These are phyloP conservation scores for Starmerella floris DNA, from an alignment of 805 yeast species.

Conservation along the genomic window DNA sequence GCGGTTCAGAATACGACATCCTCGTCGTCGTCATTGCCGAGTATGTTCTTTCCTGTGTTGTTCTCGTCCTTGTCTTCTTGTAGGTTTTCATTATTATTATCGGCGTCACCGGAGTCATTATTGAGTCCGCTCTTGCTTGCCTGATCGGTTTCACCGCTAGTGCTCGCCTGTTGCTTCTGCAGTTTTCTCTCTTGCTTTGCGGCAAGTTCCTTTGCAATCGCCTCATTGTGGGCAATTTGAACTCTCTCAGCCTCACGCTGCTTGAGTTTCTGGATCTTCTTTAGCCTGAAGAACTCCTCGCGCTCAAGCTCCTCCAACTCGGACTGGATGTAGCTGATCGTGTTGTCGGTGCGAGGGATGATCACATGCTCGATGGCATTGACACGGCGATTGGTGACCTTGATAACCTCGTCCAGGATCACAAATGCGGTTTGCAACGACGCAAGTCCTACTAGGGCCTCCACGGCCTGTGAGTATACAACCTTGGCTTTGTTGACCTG, in stretches of 20 bases:
- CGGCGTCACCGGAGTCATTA: slow-evolving; percentile 1
- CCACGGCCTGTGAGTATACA: slow-evolving; percentile 92
- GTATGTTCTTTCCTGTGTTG: not conserved
- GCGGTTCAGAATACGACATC: slow-evolving; percentile 20
- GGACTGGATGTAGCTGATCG: slow-evolving; percentile 80
- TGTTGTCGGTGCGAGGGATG: slow-evolving; percentile 94
- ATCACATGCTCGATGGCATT: slow-evolving; percentile 97
- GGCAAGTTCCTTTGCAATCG: slow-evolving; percentile 5
- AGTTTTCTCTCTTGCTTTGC: slow-evolving; percentile 11
- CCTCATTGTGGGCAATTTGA: slow-evolving; percentile 13
- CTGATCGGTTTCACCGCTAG: slow-evolving; percentile 11
- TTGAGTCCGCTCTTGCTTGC: no score
- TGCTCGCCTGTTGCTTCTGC: slow-evolving; percentile 31
- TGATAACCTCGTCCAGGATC: slow-evolving; percentile 91
- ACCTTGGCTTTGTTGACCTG: slow-evolving; percentile 89
- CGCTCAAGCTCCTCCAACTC: slow-evolving; percentile 96
- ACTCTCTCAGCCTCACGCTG: slow-evolving; percentile 43
- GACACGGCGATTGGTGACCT: slow-evolving; percentile 95
- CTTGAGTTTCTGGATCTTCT: slow-evolving; percentile 91
- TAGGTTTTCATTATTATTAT: no score
- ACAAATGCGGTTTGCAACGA: slow-evolving; percentile 94
- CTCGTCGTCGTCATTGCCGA: slow-evolving; percentile 14
- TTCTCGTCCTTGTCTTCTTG: slow-evolving; percentile 2
- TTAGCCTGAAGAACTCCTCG: slow-evolving; percentile 92
- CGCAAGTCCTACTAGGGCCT: slow-evolving; percentile 88